A percentile compares a stretch with the other conserved stretches of the same genome.
Conservation (phyloP, 306 rosid species). For the Dryas octopetala region DNA sequence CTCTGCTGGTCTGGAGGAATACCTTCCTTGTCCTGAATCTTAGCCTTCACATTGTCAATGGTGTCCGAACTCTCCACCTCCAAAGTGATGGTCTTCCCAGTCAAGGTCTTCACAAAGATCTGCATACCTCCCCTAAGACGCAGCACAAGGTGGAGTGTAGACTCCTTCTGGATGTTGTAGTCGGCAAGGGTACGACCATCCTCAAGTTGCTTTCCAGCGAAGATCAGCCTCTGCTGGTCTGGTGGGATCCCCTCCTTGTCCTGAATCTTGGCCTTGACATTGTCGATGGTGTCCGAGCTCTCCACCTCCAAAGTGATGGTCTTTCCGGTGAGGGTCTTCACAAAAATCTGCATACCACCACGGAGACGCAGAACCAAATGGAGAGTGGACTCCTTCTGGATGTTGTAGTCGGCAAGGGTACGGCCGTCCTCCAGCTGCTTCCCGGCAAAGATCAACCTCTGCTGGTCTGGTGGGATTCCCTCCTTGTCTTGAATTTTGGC, state of each 20-base stretch:
- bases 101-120: constrained; percentile 60
- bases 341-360: constrained; percentile 77
- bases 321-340: constrained; percentile 52
- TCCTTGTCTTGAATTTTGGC: constrained; percentile 78
- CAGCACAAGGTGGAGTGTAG: constrained; percentile 56
- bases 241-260: constrained; percentile 75
- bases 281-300: constrained; percentile 66
- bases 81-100: constrained; percentile 62
- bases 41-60: constrained; percentile 61
- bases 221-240: constrained; percentile 71
- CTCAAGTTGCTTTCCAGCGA: constrained; percentile 62
- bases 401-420: constrained; percentile 61
- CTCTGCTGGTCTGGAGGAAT: constrained; percentile 75
- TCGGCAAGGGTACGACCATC: constrained; percentile 61
- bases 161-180: constrained; percentile 75
- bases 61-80: constrained; percentile 73
- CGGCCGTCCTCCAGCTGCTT: constrained; percentile 74
- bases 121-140: constrained; percentile 72
- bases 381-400: constrained; percentile 74
- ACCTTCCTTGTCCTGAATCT: constrained; percentile 67
- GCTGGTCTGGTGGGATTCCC: constrained; percentile 77
- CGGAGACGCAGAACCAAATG: constrained; percentile 67
- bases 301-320: constrained; percentile 64
- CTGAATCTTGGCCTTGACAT: constrained; percentile 66
- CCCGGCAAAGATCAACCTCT: constrained; percentile 63